Evolutionary conservation across 2,329 filamentous ascomycete species (phyloP).

Genomic region (Scedosporium dehoogii): DNA sequence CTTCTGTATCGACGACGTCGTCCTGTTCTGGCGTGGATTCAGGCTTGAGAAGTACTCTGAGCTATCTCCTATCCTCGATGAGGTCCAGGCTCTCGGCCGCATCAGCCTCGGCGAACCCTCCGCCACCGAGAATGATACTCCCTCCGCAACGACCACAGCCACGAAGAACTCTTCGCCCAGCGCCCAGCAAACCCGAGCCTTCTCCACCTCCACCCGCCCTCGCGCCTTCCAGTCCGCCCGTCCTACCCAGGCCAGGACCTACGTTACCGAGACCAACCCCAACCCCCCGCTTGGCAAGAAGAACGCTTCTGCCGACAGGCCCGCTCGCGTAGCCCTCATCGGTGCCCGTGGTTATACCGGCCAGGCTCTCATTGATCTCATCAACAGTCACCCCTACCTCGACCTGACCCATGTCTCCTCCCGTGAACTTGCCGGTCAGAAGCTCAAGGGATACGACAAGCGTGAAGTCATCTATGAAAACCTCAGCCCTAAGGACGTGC

Average conservation of each 20-base stretch:
- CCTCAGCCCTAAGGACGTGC: constrained; percentile 75
- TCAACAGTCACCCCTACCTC: constrained; percentile 82
- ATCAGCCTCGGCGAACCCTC: constrained; percentile 86
- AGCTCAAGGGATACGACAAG: constrained; percentile 84
- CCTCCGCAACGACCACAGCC: constrained; percentile 28
- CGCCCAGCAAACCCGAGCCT: constrained; percentile 36
- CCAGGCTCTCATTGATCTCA: constrained; percentile 75
- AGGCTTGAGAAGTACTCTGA: constrained; percentile 74
- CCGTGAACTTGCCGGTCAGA: constrained; percentile 78
- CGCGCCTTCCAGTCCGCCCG: background rate
- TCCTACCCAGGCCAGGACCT: constrained; percentile 12
- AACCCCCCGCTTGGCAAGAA: constrained; percentile 85
- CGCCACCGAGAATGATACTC: constrained; percentile 17
- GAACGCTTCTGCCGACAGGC: constrained; percentile 72
- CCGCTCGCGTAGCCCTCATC: constrained; percentile 75
- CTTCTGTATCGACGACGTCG: constrained; percentile 72
- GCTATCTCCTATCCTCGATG: constrained; percentile 71
- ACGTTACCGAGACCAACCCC: constrained; percentile 61
- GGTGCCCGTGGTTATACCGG: constrained; percentile 92
- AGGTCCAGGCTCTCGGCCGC: constrained; percentile 73
- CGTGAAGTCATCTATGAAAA: constrained; percentile 88
- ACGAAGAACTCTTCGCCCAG: constrained; percentile 34
- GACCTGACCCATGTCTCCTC: constrained; percentile 89
- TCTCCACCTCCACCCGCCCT: constrained; percentile 47
- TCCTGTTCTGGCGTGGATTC: constrained; percentile 78